phyloP scores from a whole-genome alignment of 768 basidiomycete genomes.

The Cubamyces lactineus region DNA sequence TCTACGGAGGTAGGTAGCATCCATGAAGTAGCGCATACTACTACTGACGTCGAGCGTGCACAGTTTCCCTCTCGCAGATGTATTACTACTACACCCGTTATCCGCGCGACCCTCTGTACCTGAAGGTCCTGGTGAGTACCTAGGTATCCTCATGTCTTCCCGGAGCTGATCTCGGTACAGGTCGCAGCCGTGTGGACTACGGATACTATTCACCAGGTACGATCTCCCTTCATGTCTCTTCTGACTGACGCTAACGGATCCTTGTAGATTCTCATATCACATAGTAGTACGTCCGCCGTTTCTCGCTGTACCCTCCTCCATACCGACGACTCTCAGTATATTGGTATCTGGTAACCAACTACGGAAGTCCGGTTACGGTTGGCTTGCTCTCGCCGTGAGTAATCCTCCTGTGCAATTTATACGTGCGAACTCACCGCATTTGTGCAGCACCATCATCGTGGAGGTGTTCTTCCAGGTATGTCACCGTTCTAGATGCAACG shows the following conservation, averaged over 20 bases:
- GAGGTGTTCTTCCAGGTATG: conserved; percentile 61
- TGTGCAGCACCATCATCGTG: conserved; percentile 43
- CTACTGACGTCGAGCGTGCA: background rate
- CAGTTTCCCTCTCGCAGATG: conserved; percentile 59
- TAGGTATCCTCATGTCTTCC: background rate
- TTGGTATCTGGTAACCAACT: conserved; percentile 55
- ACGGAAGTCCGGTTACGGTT: conserved; percentile 45
- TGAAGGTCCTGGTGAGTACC: conserved; percentile 47
- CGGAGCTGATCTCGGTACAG: background rate
- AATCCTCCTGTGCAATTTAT: background rate
- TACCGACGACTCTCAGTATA: conserved; percentile 43
- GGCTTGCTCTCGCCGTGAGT: conserved; percentile 51
- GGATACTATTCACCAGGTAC: conserved; percentile 30
- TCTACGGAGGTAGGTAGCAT: conserved; percentile 48
- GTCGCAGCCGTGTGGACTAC: conserved; percentile 21
- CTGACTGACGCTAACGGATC: background rate
- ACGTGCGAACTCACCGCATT: background rate
- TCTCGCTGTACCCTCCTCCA: background rate
- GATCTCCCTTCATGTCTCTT: background rate
- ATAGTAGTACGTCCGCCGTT: conserved; percentile 19
- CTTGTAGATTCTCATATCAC: conserved; percentile 24
- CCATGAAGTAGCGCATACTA: conserved; percentile 34
- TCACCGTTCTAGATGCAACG: background rate
- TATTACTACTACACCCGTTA: conserved; percentile 59
- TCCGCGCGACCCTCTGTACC: conserved; percentile 51